phyloP scores from a whole-genome alignment of 2,329 filamentous ascomycete species.

The Keithomyces neogunnii region DNA sequence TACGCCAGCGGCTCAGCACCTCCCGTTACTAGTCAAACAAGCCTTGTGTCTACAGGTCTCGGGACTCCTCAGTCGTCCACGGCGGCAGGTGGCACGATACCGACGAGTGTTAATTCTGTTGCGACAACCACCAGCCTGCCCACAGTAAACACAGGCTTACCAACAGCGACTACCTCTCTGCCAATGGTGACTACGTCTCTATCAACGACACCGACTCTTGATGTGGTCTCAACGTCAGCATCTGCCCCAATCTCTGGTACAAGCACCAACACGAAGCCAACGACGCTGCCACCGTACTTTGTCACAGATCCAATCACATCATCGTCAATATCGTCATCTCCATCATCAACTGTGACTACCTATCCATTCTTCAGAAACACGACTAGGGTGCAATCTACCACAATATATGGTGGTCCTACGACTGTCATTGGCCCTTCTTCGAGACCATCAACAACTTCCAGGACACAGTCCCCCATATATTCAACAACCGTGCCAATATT shows the following conservation, averaged over 20 bases:
- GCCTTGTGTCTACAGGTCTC: no score
- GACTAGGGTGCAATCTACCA: not conserved
- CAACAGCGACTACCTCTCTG: not conserved
- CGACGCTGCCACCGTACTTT: not conserved
- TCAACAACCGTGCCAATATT: no score
- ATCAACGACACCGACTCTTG: no score
- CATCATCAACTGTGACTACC: not conserved
- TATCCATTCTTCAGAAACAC: not conserved
- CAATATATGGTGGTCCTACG: not conserved
- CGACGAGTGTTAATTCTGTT: no score
- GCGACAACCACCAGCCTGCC: no score
- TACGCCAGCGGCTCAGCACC: no score
- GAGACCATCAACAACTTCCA: not conserved
- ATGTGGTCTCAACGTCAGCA: no score
- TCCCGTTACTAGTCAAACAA: no score
- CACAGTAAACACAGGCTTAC: no score
- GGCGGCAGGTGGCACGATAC: no score
- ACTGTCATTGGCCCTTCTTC: not conserved
- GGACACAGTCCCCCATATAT: not conserved
- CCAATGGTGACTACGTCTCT: no score
- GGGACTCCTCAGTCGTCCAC: no score
- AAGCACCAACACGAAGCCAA: not conserved
- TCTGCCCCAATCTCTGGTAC: not conserved
- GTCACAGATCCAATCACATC: not conserved
- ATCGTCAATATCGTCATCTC: not conserved